phyloP scores from a whole-genome alignment of 805 yeast genomes.

The Ogataea methylovora region DNA sequence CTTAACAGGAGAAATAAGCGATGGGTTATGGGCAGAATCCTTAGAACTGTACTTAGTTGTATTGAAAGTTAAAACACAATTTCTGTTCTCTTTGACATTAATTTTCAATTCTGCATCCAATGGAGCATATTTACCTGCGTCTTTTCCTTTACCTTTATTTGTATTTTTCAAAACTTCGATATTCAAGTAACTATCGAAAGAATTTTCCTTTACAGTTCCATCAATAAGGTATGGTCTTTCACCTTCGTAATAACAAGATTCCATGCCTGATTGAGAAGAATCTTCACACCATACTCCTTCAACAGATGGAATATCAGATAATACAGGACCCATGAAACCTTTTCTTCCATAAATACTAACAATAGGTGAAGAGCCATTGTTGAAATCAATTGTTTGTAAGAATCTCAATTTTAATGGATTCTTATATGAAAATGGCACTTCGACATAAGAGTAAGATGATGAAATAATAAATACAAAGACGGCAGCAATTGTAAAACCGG shows the following conservation, averaged over 20 bases:
- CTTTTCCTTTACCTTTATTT: conserved; percentile 24
- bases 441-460: conserved; percentile 28
- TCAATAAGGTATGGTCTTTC: conserved; percentile 39
- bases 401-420: conserved; percentile 71
- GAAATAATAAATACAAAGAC: conserved; percentile 31
- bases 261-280: conserved; percentile 35
- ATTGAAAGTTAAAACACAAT: conserved; percentile 56
- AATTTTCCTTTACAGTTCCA: conserved; percentile 25
- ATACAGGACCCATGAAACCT: conserved; percentile 37
- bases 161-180: conserved; percentile 46
- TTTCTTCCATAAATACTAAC: conserved; percentile 45
- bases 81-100: conserved; percentile 52
- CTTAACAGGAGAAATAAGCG: conserved; percentile 52
- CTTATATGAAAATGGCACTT: conserved; percentile 50
- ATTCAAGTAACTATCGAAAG: conserved; percentile 36
- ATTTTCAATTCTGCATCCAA: conserved; percentile 55
- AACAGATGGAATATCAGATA: conserved; percentile 60
- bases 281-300: conserved; percentile 34
- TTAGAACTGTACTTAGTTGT: conserved; percentile 31
- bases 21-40: conserved; percentile 19
- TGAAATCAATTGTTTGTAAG: conserved; percentile 51
- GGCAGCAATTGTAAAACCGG: conserved; percentile 38
- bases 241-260: conserved; percentile 46
- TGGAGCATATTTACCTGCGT: conserved; percentile 47
- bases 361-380: conserved; percentile 22